Evolutionary conservation across 129 eudicot species (phyloP).

Genomic region (Erigeron canadensis): DNA sequence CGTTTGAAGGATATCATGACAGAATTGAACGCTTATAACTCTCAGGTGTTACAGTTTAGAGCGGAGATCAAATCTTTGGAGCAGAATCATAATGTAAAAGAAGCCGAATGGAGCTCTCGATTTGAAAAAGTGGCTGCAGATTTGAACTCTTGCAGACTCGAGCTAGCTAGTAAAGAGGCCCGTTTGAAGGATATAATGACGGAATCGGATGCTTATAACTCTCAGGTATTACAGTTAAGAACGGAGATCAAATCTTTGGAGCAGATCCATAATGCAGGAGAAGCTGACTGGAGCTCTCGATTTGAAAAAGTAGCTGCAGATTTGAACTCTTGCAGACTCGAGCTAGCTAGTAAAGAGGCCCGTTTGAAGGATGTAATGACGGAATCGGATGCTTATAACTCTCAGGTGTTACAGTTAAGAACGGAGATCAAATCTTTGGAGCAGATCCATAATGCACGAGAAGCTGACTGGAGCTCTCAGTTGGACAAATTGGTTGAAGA

Average conservation of each 20-base stretch:
- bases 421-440: slow-evolving; percentile 50
- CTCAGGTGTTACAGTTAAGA: slow-evolving; percentile 37
- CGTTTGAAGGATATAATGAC: slow-evolving; percentile 39
- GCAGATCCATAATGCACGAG: slow-evolving; percentile 47
- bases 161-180: slow-evolving; percentile 40
- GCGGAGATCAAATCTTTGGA: slow-evolving; percentile 50
- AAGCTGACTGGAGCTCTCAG: slow-evolving; percentile 56
- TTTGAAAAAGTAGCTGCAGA: slow-evolving; percentile 43
- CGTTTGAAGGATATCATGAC: slow-evolving; percentile 39
- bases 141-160: slow-evolving; percentile 37
- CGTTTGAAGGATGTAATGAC: slow-evolving; percentile 38
- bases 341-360: slow-evolving; percentile 40
- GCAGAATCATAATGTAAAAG: slow-evolving; percentile 49
- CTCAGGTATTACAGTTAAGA: slow-evolving; percentile 37
- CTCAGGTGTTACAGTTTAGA: slow-evolving; percentile 37
- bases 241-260: slow-evolving; percentile 50
- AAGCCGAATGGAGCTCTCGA: slow-evolving; percentile 57
- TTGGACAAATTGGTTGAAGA: slow-evolving; percentile 43
- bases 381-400: slow-evolving; percentile 44
- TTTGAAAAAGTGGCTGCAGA: slow-evolving; percentile 44
- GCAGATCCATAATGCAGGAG: slow-evolving; percentile 48
- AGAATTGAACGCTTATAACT: slow-evolving; percentile 45
- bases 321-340: slow-evolving; percentile 36
- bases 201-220: slow-evolving; percentile 45
- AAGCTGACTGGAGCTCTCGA: slow-evolving; percentile 57